Base-by-base conservation (phyloP, 129 eudicot species). In the Lactuca saligna region DNA sequence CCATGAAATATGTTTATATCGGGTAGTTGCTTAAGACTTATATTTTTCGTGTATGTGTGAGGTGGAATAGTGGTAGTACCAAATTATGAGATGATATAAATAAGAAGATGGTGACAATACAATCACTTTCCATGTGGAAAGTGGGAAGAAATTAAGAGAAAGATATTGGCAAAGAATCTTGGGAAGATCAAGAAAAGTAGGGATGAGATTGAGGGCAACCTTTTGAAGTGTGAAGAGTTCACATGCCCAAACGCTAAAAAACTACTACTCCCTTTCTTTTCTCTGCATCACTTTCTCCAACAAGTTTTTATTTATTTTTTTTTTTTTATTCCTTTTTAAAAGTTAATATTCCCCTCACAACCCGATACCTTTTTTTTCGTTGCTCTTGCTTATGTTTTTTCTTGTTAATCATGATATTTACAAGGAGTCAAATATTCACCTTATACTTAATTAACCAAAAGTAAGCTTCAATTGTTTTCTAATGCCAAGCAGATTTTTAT, bases 161-260 rank as follows among this genome's bases (percentile, higher is more conserved):
- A 39, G 10, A 39, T 39, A 39, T 39, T 7, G 44, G 44, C 44
- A 39, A 38, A 39, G 67, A 62, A 38, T 62, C 67, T 61, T 61
- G 50, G 44, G 44, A 39, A 39, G 44, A 39, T 39, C 9, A 39
- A 61, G 17, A 15, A 10, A 61, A 61, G 67, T 39, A 37, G 13
- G 66, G 15, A 35, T 42, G 14, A 2, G 25, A 25, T 25, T 25
- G 29, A 25, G 29, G 29, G 29, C 29, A 59, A 50, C 66, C 50
- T 61, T 61, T 37, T 61, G 66, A 32, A 37, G 66, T 15, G 66
- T 37, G 32, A 61, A 61, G 51, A 48, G 66, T 12, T 61, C 66
- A 35, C 66, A 33, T 39, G 44, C 44, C 44, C 25, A 59, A 59
- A 33, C 35, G 65, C 65, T 5, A 59, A 59, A 59, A 59, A 59